Evolutionary conservation across 1,284 basidiomycete species (phyloP), one percentile per base, ranked within the genome.

Genomic region (Cutaneotrichosporon daszewskae): DNA sequence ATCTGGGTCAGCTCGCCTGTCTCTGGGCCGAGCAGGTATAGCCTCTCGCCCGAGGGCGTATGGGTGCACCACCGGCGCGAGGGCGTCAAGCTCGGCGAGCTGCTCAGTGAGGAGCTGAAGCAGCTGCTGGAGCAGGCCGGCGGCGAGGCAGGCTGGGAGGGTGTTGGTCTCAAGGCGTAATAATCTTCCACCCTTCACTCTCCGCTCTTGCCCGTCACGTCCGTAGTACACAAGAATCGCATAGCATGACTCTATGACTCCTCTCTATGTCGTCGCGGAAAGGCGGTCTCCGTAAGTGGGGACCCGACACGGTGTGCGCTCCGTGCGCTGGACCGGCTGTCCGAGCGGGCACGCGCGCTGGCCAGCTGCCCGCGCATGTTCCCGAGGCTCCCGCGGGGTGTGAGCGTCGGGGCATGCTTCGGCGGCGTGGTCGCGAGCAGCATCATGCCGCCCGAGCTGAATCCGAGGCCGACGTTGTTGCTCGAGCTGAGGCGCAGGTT

Each of bases 1-100:
- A 97, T 98, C 63, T 98, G 94, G 94, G 76, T 98, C 25, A 92
- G 88, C 11, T 94, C 89, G 26, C 94, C 94, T 0, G 64, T 83
- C 51, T 87, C 89, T 58, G 90, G 90, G 14, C 90, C 90, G 11
- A 85, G 86, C 71, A 81, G 90, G 32, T 95, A 90, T 64, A 87
- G 90, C 68, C 87, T 84, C 57, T 55, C 59, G n/a, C 22, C 42
- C n/a, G 37, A 49, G 14, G 61, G 55, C 10, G 34, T 37, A 3
- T 95, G 90, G 90, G 73, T 85, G 19, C 92, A 94, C 64, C 73
- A 76, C 16, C 78, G 90, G 35, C 82, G 44, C 18, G 16, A 85
- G 45, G 78, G 78, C 14, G 72, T 74, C 27, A 76, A 79, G 12
- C 69, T 94, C 49, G 78, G 79, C 10, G 71, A 74, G 6, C 69